Conservation (phyloP, 2,329 filamentous ascomycete species). For the Talaromyces sp. region DNA sequence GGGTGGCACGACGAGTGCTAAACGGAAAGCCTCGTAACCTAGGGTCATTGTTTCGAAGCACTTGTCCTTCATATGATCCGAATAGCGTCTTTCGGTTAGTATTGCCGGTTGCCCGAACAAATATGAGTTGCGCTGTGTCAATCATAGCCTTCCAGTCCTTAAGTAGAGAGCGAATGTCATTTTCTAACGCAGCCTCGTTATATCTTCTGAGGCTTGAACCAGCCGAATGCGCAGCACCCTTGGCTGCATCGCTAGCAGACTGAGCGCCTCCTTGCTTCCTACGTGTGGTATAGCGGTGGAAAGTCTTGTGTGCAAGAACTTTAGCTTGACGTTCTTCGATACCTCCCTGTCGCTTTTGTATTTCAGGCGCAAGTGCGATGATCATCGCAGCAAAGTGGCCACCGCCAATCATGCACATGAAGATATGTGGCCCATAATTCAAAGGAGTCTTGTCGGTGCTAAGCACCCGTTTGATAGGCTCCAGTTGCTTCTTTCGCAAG, state of each 20-base stretch:
- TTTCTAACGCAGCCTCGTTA: slow-evolving; percentile 84
- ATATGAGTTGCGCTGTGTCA: slow-evolving; percentile 78
- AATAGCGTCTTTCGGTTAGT: slow-evolving; percentile 86
- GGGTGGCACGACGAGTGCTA: slow-evolving; percentile 84
- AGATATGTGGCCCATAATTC: slow-evolving; percentile 69
- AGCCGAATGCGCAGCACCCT: slow-evolving; percentile 89
- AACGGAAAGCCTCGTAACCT: slow-evolving; percentile 88
- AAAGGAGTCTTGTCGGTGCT: slow-evolving; percentile 40
- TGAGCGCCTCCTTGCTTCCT: slow-evolving; percentile 95
- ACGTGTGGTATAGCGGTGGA: slow-evolving; percentile 93
- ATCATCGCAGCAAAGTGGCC: slow-evolving; percentile 98
- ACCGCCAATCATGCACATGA: slow-evolving; percentile 97
- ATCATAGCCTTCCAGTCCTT: slow-evolving; percentile 82
- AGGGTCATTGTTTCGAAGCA: slow-evolving; percentile 73
- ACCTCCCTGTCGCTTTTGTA: slow-evolving; percentile 65
- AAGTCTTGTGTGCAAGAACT: slow-evolving; percentile 93
- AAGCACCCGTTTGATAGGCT: slow-evolving; percentile 48
- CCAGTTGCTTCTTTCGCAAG: slow-evolving; percentile 72
- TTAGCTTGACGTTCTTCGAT: slow-evolving; percentile 79
- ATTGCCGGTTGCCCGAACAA: slow-evolving; percentile 81
- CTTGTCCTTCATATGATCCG: slow-evolving; percentile 84
- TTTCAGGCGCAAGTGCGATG: slow-evolving; percentile 78
- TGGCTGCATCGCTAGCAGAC: slow-evolving; percentile 89
- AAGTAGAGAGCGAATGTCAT: slow-evolving; percentile 81
- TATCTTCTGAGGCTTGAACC: slow-evolving; percentile 86